phyloP scores from a whole-genome alignment of 441 rosid genomes.

The Codiaeum variegatum region DNA sequence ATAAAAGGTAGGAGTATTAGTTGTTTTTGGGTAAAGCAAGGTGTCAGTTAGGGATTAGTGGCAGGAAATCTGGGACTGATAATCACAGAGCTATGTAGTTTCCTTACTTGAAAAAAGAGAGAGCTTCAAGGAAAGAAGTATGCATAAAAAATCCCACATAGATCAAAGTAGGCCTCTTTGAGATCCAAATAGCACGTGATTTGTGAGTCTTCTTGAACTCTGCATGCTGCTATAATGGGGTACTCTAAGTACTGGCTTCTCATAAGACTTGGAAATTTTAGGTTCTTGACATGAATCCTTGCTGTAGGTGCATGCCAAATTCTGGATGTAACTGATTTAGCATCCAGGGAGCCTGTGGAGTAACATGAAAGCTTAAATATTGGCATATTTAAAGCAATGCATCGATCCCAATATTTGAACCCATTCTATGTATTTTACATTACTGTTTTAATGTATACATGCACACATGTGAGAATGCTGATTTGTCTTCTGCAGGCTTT shows the following conservation, averaged over 20 bases:
- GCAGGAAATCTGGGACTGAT: neutral
- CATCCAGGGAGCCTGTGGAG: neutral
- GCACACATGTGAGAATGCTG: too few species aligned
- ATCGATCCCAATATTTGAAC: neutral
- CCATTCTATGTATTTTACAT: neutral
- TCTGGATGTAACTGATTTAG: neutral
- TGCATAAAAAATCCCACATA: neutral
- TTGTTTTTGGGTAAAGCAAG: neutral
- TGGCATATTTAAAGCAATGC: neutral
- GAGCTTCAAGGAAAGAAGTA: neutral
- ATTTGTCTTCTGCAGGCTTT: constrained; percentile 17
- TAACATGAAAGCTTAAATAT: neutral
- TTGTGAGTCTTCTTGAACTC: neutral
- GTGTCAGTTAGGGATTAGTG: neutral
- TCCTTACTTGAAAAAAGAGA: neutral
- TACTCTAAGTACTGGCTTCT: neutral
- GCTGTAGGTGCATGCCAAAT: neutral
- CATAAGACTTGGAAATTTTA: neutral
- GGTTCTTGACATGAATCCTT: neutral
- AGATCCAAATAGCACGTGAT: neutral
- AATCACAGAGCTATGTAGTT: neutral
- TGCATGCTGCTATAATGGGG: neutral
- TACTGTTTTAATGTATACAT: neutral
- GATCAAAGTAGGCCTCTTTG: neutral
- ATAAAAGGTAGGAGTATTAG: neutral